phyloP scores from a whole-genome alignment of 2,329 filamentous ascomycete genomes.

The Fusarium sp. region DNA sequence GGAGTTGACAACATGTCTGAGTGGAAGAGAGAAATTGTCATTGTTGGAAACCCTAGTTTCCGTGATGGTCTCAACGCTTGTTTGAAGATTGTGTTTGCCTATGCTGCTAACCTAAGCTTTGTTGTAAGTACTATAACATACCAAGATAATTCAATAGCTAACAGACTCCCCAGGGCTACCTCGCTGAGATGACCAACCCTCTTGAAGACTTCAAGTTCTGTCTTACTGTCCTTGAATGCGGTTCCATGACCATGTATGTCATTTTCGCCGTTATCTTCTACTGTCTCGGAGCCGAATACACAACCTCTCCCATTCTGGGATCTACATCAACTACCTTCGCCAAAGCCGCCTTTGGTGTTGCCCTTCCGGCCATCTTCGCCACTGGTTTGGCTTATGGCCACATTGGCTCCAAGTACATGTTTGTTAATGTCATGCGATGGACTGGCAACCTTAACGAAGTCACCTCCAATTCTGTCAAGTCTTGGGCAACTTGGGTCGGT shows the following conservation, averaged over 20 bases:
- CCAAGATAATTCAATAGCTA: background rate
- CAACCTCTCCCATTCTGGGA: conserved; percentile 38
- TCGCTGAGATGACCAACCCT: conserved; percentile 40
- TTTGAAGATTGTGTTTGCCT: conserved; percentile 41
- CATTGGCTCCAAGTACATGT: conserved; percentile 43
- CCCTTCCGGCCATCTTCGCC: conserved; percentile 38
- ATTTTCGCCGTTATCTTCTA: conserved; percentile 40
- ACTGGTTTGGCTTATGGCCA: conserved; percentile 42
- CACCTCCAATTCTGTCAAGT: conserved; percentile 35
- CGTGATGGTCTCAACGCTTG: conserved; percentile 39
- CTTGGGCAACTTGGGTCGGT: conserved; percentile 43
- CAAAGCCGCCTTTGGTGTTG: conserved; percentile 41
- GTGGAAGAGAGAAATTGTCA: conserved; percentile 38
- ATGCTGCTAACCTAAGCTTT: conserved; percentile 42
- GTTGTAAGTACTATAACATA: conserved; percentile 18
- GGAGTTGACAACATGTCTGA: conserved; percentile 3
- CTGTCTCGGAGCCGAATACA: conserved; percentile 38
- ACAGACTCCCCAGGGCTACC: conserved; percentile 4
- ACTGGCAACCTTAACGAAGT: conserved; percentile 31
- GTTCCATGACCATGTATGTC: conserved; percentile 38
- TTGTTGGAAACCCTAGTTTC: conserved; percentile 35
- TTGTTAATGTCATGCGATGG: conserved; percentile 33
- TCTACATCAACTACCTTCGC: conserved; percentile 27
- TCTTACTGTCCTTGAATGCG: conserved; percentile 28
- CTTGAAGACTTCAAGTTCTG: conserved; percentile 40